These are phyloP conservation scores for Leccinum subtestaceum DNA, from an alignment of 768 basidiomycete species.

Conservation along the genomic window DNA sequence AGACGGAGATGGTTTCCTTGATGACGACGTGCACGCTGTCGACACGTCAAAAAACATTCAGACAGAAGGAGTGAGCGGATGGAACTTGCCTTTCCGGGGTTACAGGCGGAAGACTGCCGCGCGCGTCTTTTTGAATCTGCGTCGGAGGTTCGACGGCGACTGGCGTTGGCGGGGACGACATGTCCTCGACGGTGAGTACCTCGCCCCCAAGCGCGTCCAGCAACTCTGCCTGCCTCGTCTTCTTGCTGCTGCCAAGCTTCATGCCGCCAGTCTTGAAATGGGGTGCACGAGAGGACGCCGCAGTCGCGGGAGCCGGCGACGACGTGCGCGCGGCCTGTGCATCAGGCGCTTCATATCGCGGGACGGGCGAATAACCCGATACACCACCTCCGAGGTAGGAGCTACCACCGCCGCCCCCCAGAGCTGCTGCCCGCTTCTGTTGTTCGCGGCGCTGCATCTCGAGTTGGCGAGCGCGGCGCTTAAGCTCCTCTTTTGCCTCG, in stretches of 20 bases:
- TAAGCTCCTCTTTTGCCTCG: conserved; percentile 98
- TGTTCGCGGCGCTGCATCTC: conserved; percentile 98
- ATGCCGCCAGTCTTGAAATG: conserved; percentile 94
- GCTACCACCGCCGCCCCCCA: conserved; percentile 42
- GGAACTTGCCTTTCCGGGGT: conserved; percentile 64
- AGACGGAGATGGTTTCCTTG: conserved; percentile 79
- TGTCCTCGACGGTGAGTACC: conserved; percentile 51
- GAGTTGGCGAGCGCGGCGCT: conserved; percentile 94
- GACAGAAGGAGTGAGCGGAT: not conserved
- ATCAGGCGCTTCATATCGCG: conserved; percentile 71
- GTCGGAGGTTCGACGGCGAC: conserved; percentile 45
- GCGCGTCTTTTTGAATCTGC: conserved; percentile 43
- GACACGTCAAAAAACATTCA: not conserved
- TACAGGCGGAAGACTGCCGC: conserved; percentile 73
- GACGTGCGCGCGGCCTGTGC: conserved; percentile 43
- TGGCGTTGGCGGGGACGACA: conserved; percentile 50
- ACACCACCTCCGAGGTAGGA: conserved; percentile 66
- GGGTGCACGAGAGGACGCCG: conserved; percentile 53
- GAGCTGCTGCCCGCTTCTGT: conserved; percentile 66
- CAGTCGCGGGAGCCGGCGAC: conserved; percentile 38
- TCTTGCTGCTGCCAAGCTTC: conserved; percentile 94
- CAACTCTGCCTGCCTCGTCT: conserved; percentile 84
- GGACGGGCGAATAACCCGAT: conserved; percentile 68
- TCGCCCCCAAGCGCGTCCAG: conserved; percentile 86
- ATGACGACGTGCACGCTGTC: conserved; percentile 81